These are phyloP conservation scores for Salisapilia sapeloensis DNA, from an alignment of 352 stramenopile genomes.

Conservation along the genomic window DNA sequence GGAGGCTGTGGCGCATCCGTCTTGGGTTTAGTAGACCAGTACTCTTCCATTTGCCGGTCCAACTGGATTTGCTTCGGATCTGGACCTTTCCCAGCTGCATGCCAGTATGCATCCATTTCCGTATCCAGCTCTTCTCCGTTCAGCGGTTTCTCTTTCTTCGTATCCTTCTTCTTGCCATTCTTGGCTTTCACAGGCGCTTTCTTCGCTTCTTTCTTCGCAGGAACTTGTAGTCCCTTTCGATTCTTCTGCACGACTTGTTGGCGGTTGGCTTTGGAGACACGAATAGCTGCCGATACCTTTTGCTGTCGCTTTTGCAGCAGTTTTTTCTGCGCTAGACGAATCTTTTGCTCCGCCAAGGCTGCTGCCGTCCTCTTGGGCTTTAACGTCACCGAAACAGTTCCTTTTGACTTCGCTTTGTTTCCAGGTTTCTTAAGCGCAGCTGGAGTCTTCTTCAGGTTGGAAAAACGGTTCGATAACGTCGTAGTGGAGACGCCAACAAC, in stretches of 20 bases:
- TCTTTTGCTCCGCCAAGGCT: conserved; percentile 4
- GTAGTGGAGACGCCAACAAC: conserved; percentile 51
- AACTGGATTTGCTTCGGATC: conserved; percentile 64
- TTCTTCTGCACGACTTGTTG: conserved; percentile 58
- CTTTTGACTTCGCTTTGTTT: conserved; percentile 4
- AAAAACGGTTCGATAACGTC: conserved; percentile 65
- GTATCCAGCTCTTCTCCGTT: conserved; percentile 70
- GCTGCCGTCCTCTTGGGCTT: conserved; percentile 2
- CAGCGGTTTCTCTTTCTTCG: conserved; percentile 18
- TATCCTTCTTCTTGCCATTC: conserved; percentile 7
- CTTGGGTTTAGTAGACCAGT: conserved; percentile 75
- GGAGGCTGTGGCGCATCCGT: conserved; percentile 8
- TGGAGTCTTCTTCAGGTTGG: conserved; percentile 28
- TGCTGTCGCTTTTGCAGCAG: conserved; percentile 37
- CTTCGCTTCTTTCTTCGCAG: conserved; percentile 8
- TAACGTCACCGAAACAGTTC: conserved; percentile 2
- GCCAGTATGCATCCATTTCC: conserved; percentile 83
- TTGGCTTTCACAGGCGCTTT: conserved; percentile 1
- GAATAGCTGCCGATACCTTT: conserved; percentile 45
- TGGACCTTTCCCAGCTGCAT: conserved; percentile 73
- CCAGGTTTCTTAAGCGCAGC: conserved; percentile 1
- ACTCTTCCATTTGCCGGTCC: conserved; percentile 79
- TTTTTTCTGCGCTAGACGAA: conserved; percentile 8
- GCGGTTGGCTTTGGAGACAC: conserved; percentile 40
- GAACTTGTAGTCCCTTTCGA: conserved; percentile 35